A percentile compares a stretch with the other conserved stretches of the same genome.
phyloP scores from a whole-genome alignment of 2,329 filamentous ascomycete species.

The Colletotrichum magnum region DNA sequence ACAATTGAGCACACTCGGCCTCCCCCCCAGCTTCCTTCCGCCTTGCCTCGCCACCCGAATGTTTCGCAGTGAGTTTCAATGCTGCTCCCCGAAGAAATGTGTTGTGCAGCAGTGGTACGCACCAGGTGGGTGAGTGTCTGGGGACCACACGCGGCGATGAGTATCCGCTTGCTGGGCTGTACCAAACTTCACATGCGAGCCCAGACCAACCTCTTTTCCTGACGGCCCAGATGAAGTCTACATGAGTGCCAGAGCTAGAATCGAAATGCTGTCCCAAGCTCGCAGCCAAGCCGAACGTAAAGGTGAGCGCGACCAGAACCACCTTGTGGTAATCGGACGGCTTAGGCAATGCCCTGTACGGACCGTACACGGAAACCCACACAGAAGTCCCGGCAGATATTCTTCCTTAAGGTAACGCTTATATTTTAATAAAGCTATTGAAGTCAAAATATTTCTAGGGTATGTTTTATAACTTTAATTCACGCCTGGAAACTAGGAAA shows the following conservation, averaged over 20 bases:
- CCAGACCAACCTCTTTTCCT: not conserved
- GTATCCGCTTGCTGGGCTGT: not conserved
- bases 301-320: slow-evolving; percentile 43
- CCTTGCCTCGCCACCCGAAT: not conserved
- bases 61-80: slow-evolving; percentile 28
- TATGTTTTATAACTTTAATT: no score
- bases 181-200: no score
- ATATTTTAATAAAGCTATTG: no score
- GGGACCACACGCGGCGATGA: slow-evolving; percentile 21
- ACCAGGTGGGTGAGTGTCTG: slow-evolving; percentile 16
- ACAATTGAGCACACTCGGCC: no score
- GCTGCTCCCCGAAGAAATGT: slow-evolving; percentile 1
- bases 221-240: slow-evolving; percentile 5
- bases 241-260: not conserved
- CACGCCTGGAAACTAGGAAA: no score
- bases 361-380: slow-evolving; percentile 65
- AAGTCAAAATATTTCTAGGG: no score
- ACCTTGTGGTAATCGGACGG: slow-evolving; percentile 47
- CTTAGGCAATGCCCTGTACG: slow-evolving; percentile 66
- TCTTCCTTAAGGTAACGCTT: no score
- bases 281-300: slow-evolving; percentile 43
- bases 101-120: not conserved
- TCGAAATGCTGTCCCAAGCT: slow-evolving; percentile 5
- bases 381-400: slow-evolving; percentile 49
- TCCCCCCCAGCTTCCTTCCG: no score